Evolutionary conservation across 139 green algal species (phyloP), one percentile per base, ranked within the genome.

Genomic region (Chlorella sp.): DNA sequence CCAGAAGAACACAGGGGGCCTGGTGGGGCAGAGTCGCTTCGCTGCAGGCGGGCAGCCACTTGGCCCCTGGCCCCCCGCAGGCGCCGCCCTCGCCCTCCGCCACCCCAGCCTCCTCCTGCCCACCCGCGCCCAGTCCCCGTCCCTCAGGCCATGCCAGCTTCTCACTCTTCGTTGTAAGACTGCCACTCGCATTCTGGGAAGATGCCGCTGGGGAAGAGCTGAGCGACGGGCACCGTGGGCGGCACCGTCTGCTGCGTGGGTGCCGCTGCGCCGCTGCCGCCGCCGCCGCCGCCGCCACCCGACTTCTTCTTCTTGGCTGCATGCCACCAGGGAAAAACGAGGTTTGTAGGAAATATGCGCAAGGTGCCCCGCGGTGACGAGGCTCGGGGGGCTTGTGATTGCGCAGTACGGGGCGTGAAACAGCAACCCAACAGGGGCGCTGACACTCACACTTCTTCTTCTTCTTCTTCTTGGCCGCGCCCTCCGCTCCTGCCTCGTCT

Each of bases 131-230:
- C 21, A 42, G 11, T 30, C 64, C 21, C 64, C 15, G 64, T 14
- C 21, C 22, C 5, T 26, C 48, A 57, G 5, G 48, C 48, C 7
- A 26, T 73, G 64, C 60, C 37, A 32, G 28, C 11, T 30, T 48
- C 92, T 83, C 86, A 95, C 93, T 97, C 94, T 11, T 97, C 94
- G 48, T 93, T 94, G 92, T 99, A 99, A 12, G 89, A 92, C 88
- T 97, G 95, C 89, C 95, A 94, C 91, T 99, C 96, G 1, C 96
- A 97, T 89, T 96, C 93, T 2, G 98, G 97, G 79, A 95, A 98
- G 30, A 95, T 89, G 36, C 96, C 97, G 14, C 90, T 87, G 16
- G 95, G 95, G 92, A 98, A 99, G 0, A 99, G 93, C 77, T 97
- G 57, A 32, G 92, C 91, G 5, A 99, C 94, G 0, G 98, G 97